Evolutionary conservation across 140 eudicot species (phyloP).

Genomic region (Cichorium intybus): DNA sequence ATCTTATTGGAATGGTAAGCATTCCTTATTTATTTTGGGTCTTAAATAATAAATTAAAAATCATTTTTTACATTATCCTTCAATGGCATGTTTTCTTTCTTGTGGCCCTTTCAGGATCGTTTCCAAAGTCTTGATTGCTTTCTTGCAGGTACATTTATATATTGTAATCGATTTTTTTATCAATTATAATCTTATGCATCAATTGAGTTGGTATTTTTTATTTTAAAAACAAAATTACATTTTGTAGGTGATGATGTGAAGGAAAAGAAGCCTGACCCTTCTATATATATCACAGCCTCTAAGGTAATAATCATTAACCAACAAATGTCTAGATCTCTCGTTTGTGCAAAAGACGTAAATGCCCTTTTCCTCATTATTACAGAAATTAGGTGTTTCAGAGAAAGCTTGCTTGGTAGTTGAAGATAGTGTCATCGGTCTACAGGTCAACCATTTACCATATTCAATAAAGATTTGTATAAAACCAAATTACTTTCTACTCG

Average conservation of each 20-base stretch:
- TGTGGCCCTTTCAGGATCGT: conserved; percentile 58
- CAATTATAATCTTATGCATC: background rate
- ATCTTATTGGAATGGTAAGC: conserved; percentile 83
- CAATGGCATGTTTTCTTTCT: conserved; percentile 2
- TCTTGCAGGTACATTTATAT: conserved; percentile 73
- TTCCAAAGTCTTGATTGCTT: conserved; percentile 95
- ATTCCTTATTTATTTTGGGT: background rate
- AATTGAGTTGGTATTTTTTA: no score
- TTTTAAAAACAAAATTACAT: background rate
- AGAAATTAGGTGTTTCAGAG: conserved; percentile 76
- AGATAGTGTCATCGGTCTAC: conserved; percentile 94
- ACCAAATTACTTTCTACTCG: background rate
- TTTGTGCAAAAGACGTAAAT: background rate
- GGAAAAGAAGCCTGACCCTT: conserved; percentile 97
- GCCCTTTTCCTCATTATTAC: conserved; percentile 12
- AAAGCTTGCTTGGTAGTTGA: conserved; percentile 88
- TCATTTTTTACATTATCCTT: background rate
- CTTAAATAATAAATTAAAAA: no score
- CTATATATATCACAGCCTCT: conserved; percentile 78
- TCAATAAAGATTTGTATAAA: background rate
- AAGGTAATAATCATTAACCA: conserved; percentile 40
- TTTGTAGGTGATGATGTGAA: conserved; percentile 95
- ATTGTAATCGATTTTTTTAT: background rate
- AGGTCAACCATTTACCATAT: conserved; percentile 42
- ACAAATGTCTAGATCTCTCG: no score